Base-by-base conservation (phyloP, 177 flowering plant species). In the Vitis hybrid region DNA sequence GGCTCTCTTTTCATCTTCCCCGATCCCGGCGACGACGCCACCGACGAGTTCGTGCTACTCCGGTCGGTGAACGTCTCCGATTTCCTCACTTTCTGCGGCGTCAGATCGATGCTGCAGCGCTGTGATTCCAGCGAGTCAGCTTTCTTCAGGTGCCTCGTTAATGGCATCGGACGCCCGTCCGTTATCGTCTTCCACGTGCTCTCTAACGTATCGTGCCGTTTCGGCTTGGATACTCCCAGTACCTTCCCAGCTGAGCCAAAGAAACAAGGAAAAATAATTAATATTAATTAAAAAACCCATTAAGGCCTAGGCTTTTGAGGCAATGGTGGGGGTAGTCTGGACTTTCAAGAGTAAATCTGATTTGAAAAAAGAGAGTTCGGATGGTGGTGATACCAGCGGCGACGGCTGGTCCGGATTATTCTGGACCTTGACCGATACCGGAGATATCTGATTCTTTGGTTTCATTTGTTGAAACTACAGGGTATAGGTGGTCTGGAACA, bases 141-240 rank as follows among this genome's bases (percentile, higher is more conserved):
- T 75, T 94, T 94, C 78, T 80, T 82, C 60, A 92, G 74, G 79
- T 92, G 98, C 24, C 97, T 73, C 9, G 89, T 70, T 17, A 94
- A 73, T 38, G 98, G 97, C 82, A 89, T 84, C 15, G 90, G 24
- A 2, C 97, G 86, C 3, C 94, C 95, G 2, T 92, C 97, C 13
- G 97, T 93, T 74, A 95, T 95, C 70, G 85, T 83, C 84, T 82
- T 89, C 98, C 98, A 95, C 55, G 97, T 92, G 81, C 78, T 83
- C 78, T 95, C 98, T 76, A 92, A 77, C 56, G 97, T 92, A 56
- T 92, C 97, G 6, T 86, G 82, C 66, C 83, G 77, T 65, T 83
- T 89, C 68, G 88, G 84, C 74, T 81, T 90, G 56, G 95, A 60
- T 9, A 90, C 98, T 55, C 89, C 69, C 65, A 90, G 64, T 17